Evolutionary conservation across 305 asterid species (phyloP).

Genomic region (Petunia hybrid): DNA sequence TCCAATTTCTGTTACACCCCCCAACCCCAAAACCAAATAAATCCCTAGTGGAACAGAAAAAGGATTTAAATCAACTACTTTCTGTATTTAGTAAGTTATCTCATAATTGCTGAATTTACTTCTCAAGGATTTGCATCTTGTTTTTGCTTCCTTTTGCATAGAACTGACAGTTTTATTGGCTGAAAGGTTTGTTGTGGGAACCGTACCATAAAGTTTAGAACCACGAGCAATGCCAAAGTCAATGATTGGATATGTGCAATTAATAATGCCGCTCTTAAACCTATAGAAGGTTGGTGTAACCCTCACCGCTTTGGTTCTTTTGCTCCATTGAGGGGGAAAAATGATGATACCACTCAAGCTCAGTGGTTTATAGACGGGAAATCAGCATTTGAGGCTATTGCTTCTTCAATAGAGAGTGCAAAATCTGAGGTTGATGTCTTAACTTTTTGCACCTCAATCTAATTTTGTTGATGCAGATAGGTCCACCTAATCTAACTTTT

Average conservation of each 20-base stretch:
- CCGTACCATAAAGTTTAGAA: slow-evolving; percentile 67
- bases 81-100: slow-evolving; percentile 12
- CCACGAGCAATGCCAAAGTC: slow-evolving; percentile 68
- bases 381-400: slow-evolving; percentile 94
- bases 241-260: slow-evolving; percentile 81
- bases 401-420: slow-evolving; percentile 81
- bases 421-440: slow-evolving; percentile 76
- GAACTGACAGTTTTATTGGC: slow-evolving; percentile 38
- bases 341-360: slow-evolving; percentile 86
- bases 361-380: slow-evolving; percentile 96
- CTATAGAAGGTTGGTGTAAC: slow-evolving; percentile 81
- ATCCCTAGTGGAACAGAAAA: neutral
- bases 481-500: slow-evolving; percentile 22
- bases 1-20: slow-evolving; percentile 2
- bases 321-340: slow-evolving; percentile 88
- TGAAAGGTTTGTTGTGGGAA: slow-evolving; percentile 75
- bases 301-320: slow-evolving; percentile 84
- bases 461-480: slow-evolving; percentile 12
- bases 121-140: slow-evolving; percentile 22
- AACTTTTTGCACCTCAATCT: slow-evolving; percentile 19
- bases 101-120: neutral
- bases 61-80: neutral
- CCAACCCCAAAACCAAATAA: neutral
- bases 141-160: slow-evolving; percentile 9
- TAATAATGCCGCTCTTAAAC: slow-evolving; percentile 64